Evolutionary conservation across 306 rosid genomes (phyloP).

Genomic region (Glycine soja): DNA sequence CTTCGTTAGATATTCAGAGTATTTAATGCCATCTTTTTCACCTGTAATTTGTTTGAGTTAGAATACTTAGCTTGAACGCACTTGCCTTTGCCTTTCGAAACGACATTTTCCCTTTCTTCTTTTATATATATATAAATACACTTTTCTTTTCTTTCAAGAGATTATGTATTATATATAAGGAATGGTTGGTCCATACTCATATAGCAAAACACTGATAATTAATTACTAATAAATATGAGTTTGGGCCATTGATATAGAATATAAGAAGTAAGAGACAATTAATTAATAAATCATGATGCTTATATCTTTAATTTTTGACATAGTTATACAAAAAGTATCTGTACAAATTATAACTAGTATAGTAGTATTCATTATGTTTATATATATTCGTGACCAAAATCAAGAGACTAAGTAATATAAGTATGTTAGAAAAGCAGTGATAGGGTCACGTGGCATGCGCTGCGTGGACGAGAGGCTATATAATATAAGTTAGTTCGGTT

Average conservation of each 20-base stretch:
- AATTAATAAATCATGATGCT: too few relatives aligned
- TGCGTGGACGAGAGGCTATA: not conserved
- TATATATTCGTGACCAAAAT: not conserved
- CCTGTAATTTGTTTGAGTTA: not conserved
- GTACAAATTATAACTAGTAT: not conserved
- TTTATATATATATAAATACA: too few relatives aligned
- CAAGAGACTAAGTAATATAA: not conserved
- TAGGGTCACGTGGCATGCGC: slow-evolving; percentile 20
- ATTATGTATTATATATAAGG: too few relatives aligned
- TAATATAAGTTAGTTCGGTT: slow-evolving; percentile 7
- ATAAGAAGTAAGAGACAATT: too few relatives aligned
- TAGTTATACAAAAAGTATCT: too few relatives aligned
- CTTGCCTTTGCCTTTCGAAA: not conserved
- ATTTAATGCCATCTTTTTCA: not conserved
- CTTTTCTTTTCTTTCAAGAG: too few relatives aligned
- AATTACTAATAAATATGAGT: too few relatives aligned
- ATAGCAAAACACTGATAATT: too few relatives aligned
- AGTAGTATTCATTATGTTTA: not conserved
- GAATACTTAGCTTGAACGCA: not conserved
- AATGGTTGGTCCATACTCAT: too few relatives aligned
- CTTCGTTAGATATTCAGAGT: too few relatives aligned
- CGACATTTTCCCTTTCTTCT: too few relatives aligned
- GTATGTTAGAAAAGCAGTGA: not conserved
- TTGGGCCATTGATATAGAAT: not conserved
- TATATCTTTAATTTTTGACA: too few relatives aligned